phyloP scores from a whole-genome alignment of 805 yeast species.

The Yarrowia sp. region DNA sequence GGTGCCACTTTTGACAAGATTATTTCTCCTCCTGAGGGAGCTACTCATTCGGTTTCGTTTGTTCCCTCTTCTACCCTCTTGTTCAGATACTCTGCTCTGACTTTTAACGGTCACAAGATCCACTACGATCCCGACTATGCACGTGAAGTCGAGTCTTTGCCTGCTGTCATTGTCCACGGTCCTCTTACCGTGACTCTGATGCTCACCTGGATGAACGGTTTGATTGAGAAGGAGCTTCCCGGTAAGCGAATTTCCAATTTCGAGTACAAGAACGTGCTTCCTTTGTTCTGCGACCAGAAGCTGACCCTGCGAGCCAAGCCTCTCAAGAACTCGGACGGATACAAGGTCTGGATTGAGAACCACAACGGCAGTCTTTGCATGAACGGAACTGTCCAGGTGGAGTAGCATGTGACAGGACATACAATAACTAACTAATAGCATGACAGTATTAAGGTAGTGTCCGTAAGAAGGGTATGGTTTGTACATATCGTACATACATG shows the following conservation, averaged over 20 bases:
- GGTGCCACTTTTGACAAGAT: conserved; percentile 28
- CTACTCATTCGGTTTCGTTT: conserved; percentile 30
- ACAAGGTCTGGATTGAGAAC: conserved; percentile 35
- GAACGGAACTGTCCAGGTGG: conserved; percentile 32
- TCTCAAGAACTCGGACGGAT: conserved; percentile 36
- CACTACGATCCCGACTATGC: conserved; percentile 68
- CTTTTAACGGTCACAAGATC: conserved; percentile 79
- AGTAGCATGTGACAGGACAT: background rate
- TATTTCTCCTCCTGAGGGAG: conserved; percentile 25
- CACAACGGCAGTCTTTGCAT: conserved; percentile 29
- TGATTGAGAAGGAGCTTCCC: conserved; percentile 27
- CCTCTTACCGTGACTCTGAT: conserved; percentile 67
- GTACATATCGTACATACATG: too few relatives aligned
- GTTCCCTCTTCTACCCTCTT: conserved; percentile 46
- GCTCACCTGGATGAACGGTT: conserved; percentile 48
- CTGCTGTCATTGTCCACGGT: conserved; percentile 68
- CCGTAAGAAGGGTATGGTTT: too few relatives aligned
- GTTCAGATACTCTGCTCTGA: conserved; percentile 66
- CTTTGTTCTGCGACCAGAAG: conserved; percentile 46
- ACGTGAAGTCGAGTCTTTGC: conserved; percentile 52
- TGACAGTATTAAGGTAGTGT: too few relatives aligned
- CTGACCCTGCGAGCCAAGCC: conserved; percentile 31
- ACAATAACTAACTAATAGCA: background rate
- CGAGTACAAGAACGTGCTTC: conserved; percentile 49
- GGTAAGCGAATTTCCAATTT: conserved; percentile 37